phyloP scores from a whole-genome alignment of 306 rosid genomes.

The Herpetospermum pedunculosum region DNA sequence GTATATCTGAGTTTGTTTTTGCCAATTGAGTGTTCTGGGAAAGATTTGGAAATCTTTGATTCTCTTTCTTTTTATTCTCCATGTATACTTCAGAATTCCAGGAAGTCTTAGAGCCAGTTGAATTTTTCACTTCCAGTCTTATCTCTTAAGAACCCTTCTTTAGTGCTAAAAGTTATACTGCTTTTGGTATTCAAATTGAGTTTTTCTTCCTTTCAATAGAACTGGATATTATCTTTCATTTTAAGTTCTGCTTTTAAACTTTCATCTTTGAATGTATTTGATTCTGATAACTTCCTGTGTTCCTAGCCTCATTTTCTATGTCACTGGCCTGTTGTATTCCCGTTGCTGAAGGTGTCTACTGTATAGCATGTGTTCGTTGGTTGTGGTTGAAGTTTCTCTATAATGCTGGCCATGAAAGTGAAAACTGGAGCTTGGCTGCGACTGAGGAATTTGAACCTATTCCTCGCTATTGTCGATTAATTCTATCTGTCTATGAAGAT shows the following conservation, averaged over 20 bases:
- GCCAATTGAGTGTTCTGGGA: neutral
- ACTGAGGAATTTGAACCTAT: constrained; percentile 79
- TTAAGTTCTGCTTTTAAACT: neutral
- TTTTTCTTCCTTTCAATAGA: neutral
- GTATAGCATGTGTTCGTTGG: constrained; percentile 90
- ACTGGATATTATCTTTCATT: neutral
- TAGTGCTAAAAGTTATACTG: neutral
- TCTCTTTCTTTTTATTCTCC: neutral
- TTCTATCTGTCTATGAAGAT: constrained; percentile 62
- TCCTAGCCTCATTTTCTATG: constrained; percentile 34
- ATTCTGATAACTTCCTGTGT: constrained; percentile 1
- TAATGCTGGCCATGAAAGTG: constrained; percentile 86
- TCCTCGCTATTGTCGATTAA: constrained; percentile 68
- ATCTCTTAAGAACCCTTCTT: neutral
- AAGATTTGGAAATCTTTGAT: neutral
- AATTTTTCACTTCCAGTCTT: neutral
- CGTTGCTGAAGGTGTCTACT: constrained; percentile 77
- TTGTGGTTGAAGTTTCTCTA: constrained; percentile 77
- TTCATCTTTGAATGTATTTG: neutral
- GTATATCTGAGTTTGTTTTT: neutral
- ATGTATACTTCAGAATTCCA: neutral
- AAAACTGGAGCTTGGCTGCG: constrained; percentile 79
- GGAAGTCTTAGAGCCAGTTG: neutral
- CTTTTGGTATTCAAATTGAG: neutral
- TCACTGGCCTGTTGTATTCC: constrained; percentile 77